Evolutionary conservation across 208 protist species (phyloP), one percentile per base, ranked within the genome.

Genomic region (Wallacemonas sp.): DNA sequence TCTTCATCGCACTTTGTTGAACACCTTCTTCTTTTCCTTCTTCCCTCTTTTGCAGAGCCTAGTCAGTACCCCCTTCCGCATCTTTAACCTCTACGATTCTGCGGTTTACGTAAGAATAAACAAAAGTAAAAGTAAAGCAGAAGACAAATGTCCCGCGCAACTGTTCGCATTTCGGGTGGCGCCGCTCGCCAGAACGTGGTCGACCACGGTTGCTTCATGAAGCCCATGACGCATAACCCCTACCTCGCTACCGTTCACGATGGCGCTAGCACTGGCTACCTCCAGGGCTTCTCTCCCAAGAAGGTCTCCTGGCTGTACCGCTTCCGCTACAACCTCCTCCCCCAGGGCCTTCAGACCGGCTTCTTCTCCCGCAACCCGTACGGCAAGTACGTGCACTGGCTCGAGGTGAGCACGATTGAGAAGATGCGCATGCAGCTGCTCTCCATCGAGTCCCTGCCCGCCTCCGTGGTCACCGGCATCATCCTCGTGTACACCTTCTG

Each of bases 321-420:
- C 74, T 94, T 90, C 64, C 84, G 88, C 72, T 83, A 88, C 76
- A 94, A 94, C 75, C 17, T 82, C 34, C 76, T 90, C 0, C 88
- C 88, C 2, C 74, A 77, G 51, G 84, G 88, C 28, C 72, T 89
- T 67, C 26, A 81, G 9, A 78, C 74, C 30, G 84, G 84, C 66
- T 90, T 94, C 74, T 90, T 86, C 74, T 80, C 80, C 31, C 84
- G 82, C 71, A 94, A 94, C 77, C 88, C 88, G 34, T 86, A 88
- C 64, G 84, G 84, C 53, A 79, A 75, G 55, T 86, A 88, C 72
- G 82, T 91, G 63, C 88, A 94, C 71, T 94, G 88, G 85, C 83
- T 94, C 31, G 88, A 94, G 79, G 84, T 91, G 58, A 92, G 83
- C 75, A 88, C 80, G 17, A 90, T 90, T 42, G 83, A 91, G 70